Evolutionary conservation across 106 monocot genomes (phyloP).

Genomic region (Apostasia ramifera): DNA sequence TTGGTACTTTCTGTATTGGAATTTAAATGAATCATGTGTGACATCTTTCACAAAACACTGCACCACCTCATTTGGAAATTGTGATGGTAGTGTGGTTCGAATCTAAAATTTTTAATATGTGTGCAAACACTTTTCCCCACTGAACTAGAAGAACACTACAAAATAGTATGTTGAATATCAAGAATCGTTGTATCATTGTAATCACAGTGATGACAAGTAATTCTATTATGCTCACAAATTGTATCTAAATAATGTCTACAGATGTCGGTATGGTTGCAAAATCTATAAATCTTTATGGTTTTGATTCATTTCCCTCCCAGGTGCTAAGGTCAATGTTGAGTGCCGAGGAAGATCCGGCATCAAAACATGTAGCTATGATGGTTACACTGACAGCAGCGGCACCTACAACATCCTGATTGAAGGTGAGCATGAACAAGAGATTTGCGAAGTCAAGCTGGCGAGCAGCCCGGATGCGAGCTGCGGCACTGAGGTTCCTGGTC

Average conservation of each 20-base stretch:
- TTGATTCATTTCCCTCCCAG: conserved; percentile 12
- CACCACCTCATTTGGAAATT: too few relatives aligned
- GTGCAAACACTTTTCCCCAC: background rate
- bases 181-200: background rate
- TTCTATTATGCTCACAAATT: too few relatives aligned
- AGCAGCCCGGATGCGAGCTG: conserved; percentile 61
- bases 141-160: background rate
- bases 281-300: background rate
- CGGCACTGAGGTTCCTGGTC: conserved; percentile 30
- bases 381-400: conserved; percentile 58
- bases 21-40: too few relatives aligned
- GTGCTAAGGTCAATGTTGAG: conserved; percentile 73
- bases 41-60: too few relatives aligned
- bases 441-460: conserved; percentile 60
- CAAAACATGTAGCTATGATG: conserved; percentile 45
- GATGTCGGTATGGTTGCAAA: background rate
- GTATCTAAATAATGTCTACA: too few relatives aligned
- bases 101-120: too few relatives aligned
- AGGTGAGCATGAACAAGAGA: conserved; percentile 61
- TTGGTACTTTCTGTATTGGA: too few relatives aligned
- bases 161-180: background rate
- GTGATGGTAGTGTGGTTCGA: too few relatives aligned
- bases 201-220: too few relatives aligned
- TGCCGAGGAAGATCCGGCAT: conserved; percentile 39
- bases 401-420: conserved; percentile 56